Evolutionary conservation across 192 early-diverging fungal genomes (phyloP).

Genomic region (Umbelopsis ramanniana): DNA sequence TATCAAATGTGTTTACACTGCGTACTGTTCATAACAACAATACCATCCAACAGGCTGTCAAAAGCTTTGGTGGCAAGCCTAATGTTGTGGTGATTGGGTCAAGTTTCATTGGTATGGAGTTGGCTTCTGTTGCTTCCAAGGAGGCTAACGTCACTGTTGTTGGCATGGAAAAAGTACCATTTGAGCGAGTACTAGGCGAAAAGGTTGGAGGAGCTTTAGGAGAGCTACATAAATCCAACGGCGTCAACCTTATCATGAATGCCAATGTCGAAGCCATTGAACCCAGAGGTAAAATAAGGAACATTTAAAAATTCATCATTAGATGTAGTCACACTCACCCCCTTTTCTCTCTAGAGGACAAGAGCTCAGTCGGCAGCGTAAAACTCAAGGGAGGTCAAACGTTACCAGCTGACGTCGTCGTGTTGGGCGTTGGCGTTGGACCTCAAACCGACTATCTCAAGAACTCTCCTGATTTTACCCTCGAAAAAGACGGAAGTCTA

Average conservation of each 20-base stretch:
- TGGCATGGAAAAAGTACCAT: slow-evolving; percentile 61
- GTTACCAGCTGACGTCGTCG: slow-evolving; percentile 54
- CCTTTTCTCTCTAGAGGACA: not conserved
- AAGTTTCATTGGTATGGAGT: slow-evolving; percentile 67
- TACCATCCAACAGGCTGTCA: slow-evolving; percentile 37
- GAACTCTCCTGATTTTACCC: slow-evolving; percentile 33
- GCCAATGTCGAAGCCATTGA: slow-evolving; percentile 35
- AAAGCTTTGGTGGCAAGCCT: slow-evolving; percentile 38
- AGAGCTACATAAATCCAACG: slow-evolving; percentile 47
- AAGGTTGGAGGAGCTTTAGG: slow-evolving; percentile 50
- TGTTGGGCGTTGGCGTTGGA: slow-evolving; percentile 58
- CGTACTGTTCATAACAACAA: slow-evolving; percentile 48
- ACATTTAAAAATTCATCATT: no score
- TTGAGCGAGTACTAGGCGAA: slow-evolving; percentile 55
- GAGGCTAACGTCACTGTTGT: slow-evolving; percentile 57
- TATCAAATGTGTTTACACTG: slow-evolving; percentile 55
- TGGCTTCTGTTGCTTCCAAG: slow-evolving; percentile 46
- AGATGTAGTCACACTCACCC: not conserved
- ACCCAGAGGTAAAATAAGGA: not conserved
- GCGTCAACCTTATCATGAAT: slow-evolving; percentile 51
- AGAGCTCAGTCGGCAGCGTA: slow-evolving; percentile 41
- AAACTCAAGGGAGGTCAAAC: slow-evolving; percentile 38
- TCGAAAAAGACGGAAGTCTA: slow-evolving; percentile 53
- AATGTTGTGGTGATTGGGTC: slow-evolving; percentile 63
- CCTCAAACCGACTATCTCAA: slow-evolving; percentile 56